Evolutionary conservation across 2,329 filamentous ascomycete species (phyloP), one percentile per base, ranked within the genome.

Genomic region (Alternaria consortialis): DNA sequence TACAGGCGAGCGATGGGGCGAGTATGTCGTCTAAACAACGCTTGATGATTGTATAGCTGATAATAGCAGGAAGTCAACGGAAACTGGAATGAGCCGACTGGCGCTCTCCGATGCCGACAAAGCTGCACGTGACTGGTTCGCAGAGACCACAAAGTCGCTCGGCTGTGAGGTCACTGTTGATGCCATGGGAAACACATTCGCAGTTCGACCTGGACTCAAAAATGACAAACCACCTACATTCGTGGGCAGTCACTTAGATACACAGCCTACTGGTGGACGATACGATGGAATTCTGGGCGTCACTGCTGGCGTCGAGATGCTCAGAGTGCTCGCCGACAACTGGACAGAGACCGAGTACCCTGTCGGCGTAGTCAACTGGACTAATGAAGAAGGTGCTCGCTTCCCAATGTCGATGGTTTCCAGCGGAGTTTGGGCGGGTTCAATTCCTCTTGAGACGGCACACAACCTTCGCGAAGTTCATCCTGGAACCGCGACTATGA

Each of bases 271-370:
- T 7, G 90, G 90, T 1, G 90, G 90, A 0, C 80, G 90, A 27
- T 93, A 93, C 62, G 91, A 93, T 71, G 92, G 92, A 0, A 92
- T 94, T 32, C 78, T 95, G 0, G 92, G 92, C 7, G 85, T 95
- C 5, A 83, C 87, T 25, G 87, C 91, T 1, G 92, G 88, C 0
- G 82, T 95, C 0, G 92, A 95, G 78, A 88, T 91, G 75, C 80
- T 95, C 13, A 86, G 84, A 60, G 84, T 88, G 0, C 80, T 96
- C 44, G 83, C 88, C 5, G 91, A 94, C 17, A 85, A 89, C 62
- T 81, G 85, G 23, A 81, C 90, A 2, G 85, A 90, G 71, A 94
- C 91, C 0, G 85, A 90, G 44, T 90, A 87, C 39, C 89, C 89
- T 1, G 84, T 94, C 0, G 91, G 90, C 1, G 86, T 93, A 1